Percentiles rank a stretch among this genome's conserved stretches.
Evolutionary conservation across 2,329 filamentous ascomycete genomes (phyloP).

Genomic region (Diplodia corticola): DNA sequence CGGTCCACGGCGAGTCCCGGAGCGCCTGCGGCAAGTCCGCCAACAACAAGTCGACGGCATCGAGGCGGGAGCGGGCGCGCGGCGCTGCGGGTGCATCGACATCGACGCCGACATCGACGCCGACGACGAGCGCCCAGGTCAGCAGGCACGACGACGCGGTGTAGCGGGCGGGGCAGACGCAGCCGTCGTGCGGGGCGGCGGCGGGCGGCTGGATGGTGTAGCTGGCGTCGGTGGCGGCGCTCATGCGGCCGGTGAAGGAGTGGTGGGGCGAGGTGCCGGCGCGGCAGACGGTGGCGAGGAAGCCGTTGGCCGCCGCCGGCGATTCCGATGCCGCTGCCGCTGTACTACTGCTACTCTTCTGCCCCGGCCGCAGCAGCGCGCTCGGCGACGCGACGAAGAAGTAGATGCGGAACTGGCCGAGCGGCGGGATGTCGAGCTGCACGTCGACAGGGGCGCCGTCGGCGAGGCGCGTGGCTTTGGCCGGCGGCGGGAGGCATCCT

Average conservation of each 20-base stretch:
- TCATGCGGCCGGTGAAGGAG: conserved; percentile 61
- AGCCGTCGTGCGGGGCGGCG: conserved; percentile 62
- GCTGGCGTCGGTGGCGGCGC: conserved; percentile 59
- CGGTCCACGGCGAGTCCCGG: conserved; percentile 67
- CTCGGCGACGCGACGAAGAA: too few relatives aligned
- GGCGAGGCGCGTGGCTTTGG: conserved; percentile 70
- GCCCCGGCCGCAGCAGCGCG: too few relatives aligned
- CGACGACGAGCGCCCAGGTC: conserved; percentile 65
- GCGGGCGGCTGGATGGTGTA: conserved; percentile 61
- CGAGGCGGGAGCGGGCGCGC: too few relatives aligned
- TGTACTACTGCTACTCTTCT: too few relatives aligned
- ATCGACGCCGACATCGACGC: too few relatives aligned
- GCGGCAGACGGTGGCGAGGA: conserved; percentile 61
- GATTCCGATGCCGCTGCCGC: too few relatives aligned
- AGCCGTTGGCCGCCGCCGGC: too few relatives aligned
- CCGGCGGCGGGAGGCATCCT: conserved; percentile 59
- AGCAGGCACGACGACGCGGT: conserved; percentile 66
- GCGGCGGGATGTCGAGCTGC: conserved; percentile 74
- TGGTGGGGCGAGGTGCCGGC: conserved; percentile 49
- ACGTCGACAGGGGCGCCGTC: conserved; percentile 77
- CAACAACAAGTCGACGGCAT: too few relatives aligned
- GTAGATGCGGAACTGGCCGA: conserved; percentile 76
- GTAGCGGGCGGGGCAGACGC: conserved; percentile 67
- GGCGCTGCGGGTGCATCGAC: too few relatives aligned
- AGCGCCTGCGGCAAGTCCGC: conserved; percentile 62